Percentiles rank a stretch among this genome's conserved stretches.
Conservation (phyloP, 1,284 basidiomycete genomes). For the Cutaneotrichosporon curvatum region DNA sequence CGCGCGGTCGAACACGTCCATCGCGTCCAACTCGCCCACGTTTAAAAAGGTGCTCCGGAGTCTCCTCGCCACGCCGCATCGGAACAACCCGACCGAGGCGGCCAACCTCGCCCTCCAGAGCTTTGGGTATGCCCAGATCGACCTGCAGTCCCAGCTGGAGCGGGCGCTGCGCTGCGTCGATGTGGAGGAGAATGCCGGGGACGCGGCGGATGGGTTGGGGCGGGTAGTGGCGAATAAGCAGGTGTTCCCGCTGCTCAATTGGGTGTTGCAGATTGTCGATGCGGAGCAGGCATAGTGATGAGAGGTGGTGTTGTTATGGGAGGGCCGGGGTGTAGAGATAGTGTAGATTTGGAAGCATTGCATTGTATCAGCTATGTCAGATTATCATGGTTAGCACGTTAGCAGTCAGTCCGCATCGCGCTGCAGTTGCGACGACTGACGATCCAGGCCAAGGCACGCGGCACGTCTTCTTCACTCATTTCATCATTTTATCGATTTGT, state of each 20-base stretch:
- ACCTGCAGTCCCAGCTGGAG: conserved; percentile 2
- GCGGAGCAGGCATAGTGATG: too few species aligned
- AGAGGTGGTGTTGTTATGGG: too few species aligned
- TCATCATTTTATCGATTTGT: too few species aligned
- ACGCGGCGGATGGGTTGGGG: background rate
- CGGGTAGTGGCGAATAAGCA: background rate
- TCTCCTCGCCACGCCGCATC: conserved; percentile 1
- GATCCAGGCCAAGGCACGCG: too few species aligned
- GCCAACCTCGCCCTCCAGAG: conserved; percentile 8
- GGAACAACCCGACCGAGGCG: conserved; percentile 9
- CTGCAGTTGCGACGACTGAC: too few species aligned
- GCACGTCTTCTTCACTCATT: too few species aligned
- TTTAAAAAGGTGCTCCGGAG: background rate
- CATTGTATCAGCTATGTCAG: too few species aligned
- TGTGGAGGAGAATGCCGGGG: conserved; percentile 2
- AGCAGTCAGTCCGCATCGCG: too few species aligned
- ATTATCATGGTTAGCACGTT: too few species aligned
- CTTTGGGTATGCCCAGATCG: conserved; percentile 2
- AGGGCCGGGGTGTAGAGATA: too few species aligned
- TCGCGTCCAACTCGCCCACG: background rate
- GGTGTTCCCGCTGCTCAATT: conserved; percentile 1
- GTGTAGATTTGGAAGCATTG: too few species aligned
- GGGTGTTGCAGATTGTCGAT: conserved; percentile 1
- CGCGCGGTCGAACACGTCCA: background rate
- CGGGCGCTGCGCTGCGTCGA: conserved; percentile 4